Percentiles rank a stretch among this genome's conserved stretches.
Conservation (phyloP, 345 rosid species). For the Rhodamnia rubescens region DNA sequence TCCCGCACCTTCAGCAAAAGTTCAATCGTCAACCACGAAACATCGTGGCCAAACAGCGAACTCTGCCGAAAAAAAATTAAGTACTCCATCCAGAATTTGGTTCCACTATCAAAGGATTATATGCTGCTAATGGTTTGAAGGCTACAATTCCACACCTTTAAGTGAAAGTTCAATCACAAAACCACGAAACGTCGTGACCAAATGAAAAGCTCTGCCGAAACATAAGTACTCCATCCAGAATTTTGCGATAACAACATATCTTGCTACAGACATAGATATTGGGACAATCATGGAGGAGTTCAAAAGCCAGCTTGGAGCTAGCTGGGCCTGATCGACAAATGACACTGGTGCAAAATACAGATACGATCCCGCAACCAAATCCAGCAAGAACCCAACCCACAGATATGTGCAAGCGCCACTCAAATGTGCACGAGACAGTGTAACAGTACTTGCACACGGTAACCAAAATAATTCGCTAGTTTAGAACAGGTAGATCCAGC, state of each 20-base stretch:
- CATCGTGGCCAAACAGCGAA: neutral
- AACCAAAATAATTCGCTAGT: too few species aligned
- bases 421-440: neutral
- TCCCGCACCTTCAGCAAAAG: neutral
- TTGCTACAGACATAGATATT: neutral
- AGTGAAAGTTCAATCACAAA: neutral
- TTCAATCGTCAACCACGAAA: neutral
- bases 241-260: neutral
- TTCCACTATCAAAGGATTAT: neutral
- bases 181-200: neutral
- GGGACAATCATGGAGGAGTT: neutral
- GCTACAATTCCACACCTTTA: neutral
- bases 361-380: neutral
- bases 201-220: neutral
- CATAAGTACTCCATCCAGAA: neutral
- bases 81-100: neutral
- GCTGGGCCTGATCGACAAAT: neutral
- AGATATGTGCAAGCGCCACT: neutral
- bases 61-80: neutral
- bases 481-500: too few species aligned
- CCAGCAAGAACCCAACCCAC: neutral
- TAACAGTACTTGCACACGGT: too few species aligned
- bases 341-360: neutral
- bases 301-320: neutral
- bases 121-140: neutral